Evolutionary conservation across 345 rosid species (phyloP), one percentile per base, ranked within the genome.

Genomic region (Lumnitzera racemosa): DNA sequence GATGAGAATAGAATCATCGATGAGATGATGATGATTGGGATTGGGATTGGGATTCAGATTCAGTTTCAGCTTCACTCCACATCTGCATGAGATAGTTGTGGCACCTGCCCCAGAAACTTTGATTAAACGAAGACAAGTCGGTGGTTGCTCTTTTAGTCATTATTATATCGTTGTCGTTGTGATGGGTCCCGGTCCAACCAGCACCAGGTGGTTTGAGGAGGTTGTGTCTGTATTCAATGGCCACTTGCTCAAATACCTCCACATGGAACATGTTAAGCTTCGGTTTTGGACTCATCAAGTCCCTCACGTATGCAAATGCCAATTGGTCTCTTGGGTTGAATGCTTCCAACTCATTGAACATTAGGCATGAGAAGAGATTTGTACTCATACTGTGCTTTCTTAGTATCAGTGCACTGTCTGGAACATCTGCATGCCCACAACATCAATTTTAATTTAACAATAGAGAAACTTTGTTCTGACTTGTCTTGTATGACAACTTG

Each of bases 291-390:
- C 60, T 75, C 77, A 85, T 76, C 2, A 51, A 61, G 71, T 89
- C 96, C 56, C 96, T 75, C 69, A 89, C 83, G 53, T 67, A 87
- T 13, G 96, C 88, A 61, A 92, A 89, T 5, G 96, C 85, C 63
- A 87, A 58, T 55, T 87, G 96, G 71, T 89, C 96, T 70, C 96
- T 75, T 0, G 84, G 94, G 79, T 83, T 89, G 57, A 92, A 92
- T 46, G 83, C 94, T 62, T 87, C 91, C 61, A 87, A 64, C 67
- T 89, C 94, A 31, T 89, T 92, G 74, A 92, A 92, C 78, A 89
- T 11, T 11, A 85, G 88, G 70, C 96, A 89, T 0, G 96, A 89
- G 70, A 92, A 92, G 15, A 82, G 74, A 47, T 92, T 75, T 83
- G 64, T 87, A n/a, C 62, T 64, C 49, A 52, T 6, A 43, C 79